Base-by-base conservation (phyloP, 768 basidiomycete species). In the Boletales sp. region DNA sequence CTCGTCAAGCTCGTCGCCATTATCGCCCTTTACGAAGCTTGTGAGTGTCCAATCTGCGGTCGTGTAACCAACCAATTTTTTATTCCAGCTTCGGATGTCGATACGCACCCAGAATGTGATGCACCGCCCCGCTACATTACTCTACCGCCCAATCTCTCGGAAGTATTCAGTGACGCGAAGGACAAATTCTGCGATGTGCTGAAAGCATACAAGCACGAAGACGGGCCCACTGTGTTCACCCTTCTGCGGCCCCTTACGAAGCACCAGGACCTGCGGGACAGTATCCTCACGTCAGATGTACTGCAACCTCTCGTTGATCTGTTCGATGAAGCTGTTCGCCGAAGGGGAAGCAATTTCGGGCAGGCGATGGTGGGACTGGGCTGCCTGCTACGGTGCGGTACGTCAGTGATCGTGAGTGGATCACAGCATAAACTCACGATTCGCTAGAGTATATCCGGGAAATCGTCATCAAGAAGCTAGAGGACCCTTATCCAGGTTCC, bases 311-410 rank as follows among this genome's bases (percentile, higher is more conserved):
- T 63, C 14, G 34, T 63, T 27, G 8, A 17, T 2, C 31, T 61
- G 11, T 43, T 63, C 5, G 62, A 63, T 41, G 10, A 0, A n/a
- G 52, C 52, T 24, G 24, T 42, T 47, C 1, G 42, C 52, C 21
- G 51, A 35, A 34, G 37, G 0, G 47, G n/a, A 9, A 34, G 18
- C 2, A 50, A 45, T 17, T 61, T 61, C 24, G 43, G 37, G 27
- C 56, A 48, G 34, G 60, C 49, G 17, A 61, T 61, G 60, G 49
- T 62, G 5, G 45, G 51, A 17, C 18, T 61, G 37, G 41, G 19
- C 14, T 55, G 49, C 13, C 19, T 61, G 12, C 12, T 54, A 40
- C 38, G 41, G 15, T 58, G 52, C 13, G 34, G 34, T 34, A 34
- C 34, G 34, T 34, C 11, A 8, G 2, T 14, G 34, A 34, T 14